Conservation (phyloP, 495 filamentous ascomycete species). For the Xylaria bambusicola region DNA sequence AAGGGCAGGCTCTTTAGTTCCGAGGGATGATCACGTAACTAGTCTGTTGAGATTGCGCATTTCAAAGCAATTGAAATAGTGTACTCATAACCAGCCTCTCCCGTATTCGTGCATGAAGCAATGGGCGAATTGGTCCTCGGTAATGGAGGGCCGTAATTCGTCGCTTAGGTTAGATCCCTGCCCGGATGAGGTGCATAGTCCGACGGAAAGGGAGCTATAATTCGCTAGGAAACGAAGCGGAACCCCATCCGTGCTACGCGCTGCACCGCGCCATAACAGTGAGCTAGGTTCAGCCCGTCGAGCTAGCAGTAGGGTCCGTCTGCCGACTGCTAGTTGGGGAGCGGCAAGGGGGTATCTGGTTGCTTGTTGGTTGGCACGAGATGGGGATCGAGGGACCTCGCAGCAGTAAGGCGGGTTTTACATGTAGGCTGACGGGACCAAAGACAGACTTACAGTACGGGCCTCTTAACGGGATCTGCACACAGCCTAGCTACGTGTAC, state of each 20-base stretch:
- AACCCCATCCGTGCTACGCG: slow-evolving; percentile 6
- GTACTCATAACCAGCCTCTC: too few species aligned
- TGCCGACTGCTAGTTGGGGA: slow-evolving; percentile 9
- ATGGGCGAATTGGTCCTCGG: too few species aligned
- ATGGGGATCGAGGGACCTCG: too few species aligned
- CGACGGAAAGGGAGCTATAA: not conserved
- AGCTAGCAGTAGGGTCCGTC: not conserved
- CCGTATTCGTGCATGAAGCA: too few species aligned
- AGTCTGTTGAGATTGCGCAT: too few species aligned
- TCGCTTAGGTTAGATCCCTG: slow-evolving; percentile 1
- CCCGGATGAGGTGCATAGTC: slow-evolving; percentile 5
- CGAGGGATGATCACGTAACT: too few species aligned
- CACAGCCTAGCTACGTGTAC: too few species aligned
- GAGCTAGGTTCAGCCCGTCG: not conserved
- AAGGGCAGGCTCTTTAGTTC: too few species aligned
- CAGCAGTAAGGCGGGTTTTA: not conserved
- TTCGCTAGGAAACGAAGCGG: slow-evolving; percentile 7
- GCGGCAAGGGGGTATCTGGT: too few species aligned
- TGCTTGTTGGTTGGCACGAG: too few species aligned
- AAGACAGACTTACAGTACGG: not conserved
- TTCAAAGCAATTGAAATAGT: too few species aligned
- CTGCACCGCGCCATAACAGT: too few species aligned
- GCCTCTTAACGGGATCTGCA: not conserved
- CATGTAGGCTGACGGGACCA: not conserved
- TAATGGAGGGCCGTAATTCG: not conserved